A percentile compares a stretch with the other conserved stretches of the same genome.
phyloP scores from a whole-genome alignment of 1,139 yeast genomes.

The Taphrina flavorubra region DNA sequence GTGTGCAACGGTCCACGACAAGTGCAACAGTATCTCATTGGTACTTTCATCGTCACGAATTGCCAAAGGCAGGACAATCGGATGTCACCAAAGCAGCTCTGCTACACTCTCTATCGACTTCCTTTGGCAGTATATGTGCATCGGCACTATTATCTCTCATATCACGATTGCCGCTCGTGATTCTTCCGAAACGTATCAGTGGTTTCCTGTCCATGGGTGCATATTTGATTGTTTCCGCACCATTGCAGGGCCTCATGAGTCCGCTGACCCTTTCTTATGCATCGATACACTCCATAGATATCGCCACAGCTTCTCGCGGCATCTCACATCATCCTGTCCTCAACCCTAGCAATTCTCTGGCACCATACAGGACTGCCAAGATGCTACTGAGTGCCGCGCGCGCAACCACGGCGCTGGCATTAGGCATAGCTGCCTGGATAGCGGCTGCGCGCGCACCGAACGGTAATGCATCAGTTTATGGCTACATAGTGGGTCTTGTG shows the following conservation, averaged over 20 bases:
- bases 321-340: slow-evolving; percentile 45
- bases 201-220: slow-evolving; percentile 48
- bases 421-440: slow-evolving; percentile 55
- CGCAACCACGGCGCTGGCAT: slow-evolving; percentile 51
- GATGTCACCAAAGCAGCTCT: slow-evolving; percentile 49
- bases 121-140: slow-evolving; percentile 54
- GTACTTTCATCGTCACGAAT: slow-evolving; percentile 52
- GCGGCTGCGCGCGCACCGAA: slow-evolving; percentile 51
- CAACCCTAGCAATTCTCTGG: slow-evolving; percentile 38
- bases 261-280: slow-evolving; percentile 55
- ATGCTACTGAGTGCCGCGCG: slow-evolving; percentile 54
- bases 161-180: slow-evolving; percentile 52
- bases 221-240: slow-evolving; percentile 49
- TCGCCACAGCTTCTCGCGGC: slow-evolving; percentile 50
- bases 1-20: slow-evolving; percentile 50
- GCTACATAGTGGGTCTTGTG: slow-evolving; percentile 54
- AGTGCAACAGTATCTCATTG: slow-evolving; percentile 49
- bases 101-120: slow-evolving; percentile 48
- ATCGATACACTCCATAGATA: slow-evolving; percentile 51
- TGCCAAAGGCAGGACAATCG: slow-evolving; percentile 47
- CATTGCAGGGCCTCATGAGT: slow-evolving; percentile 50
- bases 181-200: slow-evolving; percentile 51
- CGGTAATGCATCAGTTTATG: slow-evolving; percentile 52
- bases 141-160: slow-evolving; percentile 51
- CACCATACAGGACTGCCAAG: slow-evolving; percentile 53